Conservation (phyloP, 2,329 filamentous ascomycete genomes). For the Emergomyces orientalis region DNA sequence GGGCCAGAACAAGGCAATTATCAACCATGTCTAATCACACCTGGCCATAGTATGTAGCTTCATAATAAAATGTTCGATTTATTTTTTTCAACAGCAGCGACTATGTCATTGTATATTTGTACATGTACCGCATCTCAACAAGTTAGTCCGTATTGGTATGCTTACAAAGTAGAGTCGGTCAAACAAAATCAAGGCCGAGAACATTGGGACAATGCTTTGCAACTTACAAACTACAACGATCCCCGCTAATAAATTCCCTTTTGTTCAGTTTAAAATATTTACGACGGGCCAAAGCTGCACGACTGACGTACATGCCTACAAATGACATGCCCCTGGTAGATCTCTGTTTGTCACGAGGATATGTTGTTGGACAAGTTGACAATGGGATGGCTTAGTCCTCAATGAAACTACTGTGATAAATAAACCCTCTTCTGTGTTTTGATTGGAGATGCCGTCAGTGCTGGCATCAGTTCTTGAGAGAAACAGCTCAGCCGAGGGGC, state of each 20-base stretch:
- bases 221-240: not conserved
- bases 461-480: not conserved
- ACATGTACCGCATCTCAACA: too few species aligned
- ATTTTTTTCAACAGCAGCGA: not conserved
- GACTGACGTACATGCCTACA: not conserved
- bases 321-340: not conserved
- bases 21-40: not conserved
- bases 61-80: not conserved
- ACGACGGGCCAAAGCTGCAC: not conserved
- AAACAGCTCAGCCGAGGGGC: not conserved
- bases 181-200: not conserved
- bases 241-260: not conserved
- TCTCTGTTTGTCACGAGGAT: conserved; percentile 1
- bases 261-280: not conserved
- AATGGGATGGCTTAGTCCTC: not conserved
- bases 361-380: not conserved
- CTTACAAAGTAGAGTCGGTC: not conserved
- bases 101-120: too few species aligned
- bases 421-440: not conserved
- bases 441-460: not conserved
- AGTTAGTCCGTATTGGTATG: not conserved
- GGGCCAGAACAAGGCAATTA: not conserved
- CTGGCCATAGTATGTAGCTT: not conserved
- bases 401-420: not conserved
- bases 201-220: not conserved